A percentile compares a stretch with the other conserved stretches of the same genome.
Conservation (phyloP, 768 basidiomycete genomes). For the Neoboletus magnificus region DNA sequence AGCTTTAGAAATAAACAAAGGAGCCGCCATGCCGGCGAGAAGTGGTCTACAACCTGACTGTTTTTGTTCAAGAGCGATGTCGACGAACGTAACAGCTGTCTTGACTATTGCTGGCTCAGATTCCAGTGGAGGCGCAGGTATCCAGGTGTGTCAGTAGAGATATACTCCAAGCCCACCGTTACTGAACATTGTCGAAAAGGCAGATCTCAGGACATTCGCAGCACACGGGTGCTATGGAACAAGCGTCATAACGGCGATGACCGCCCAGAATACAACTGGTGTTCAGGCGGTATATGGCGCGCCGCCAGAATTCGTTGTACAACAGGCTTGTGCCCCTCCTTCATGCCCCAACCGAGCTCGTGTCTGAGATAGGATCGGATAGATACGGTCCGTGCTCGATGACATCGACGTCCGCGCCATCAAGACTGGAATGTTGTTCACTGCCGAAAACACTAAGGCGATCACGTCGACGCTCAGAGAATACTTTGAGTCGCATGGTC, state of each 20-base stretch:
- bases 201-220: conserved; percentile 83
- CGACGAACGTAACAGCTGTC: conserved; percentile 33
- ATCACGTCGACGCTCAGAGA: conserved; percentile 50
- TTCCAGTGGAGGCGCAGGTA: conserved; percentile 83
- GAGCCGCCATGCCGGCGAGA: no score
- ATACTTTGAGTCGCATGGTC: conserved; percentile 32
- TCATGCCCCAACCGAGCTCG: background rate
- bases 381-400: conserved; percentile 68
- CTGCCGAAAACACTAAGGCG: conserved; percentile 48
- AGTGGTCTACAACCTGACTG: no score
- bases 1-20: conserved; percentile 23
- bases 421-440: conserved; percentile 89
- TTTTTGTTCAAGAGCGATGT: conserved; percentile 5
- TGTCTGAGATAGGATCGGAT: background rate
- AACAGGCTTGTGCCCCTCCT: conserved; percentile 54
- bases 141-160: conserved; percentile 54
- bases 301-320: conserved; percentile 65
- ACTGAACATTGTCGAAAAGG: conserved; percentile 40
- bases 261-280: conserved; percentile 85
- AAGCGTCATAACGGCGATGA: conserved; percentile 80
- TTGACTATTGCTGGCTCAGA: conserved; percentile 82
- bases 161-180: background rate
- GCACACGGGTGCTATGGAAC: conserved; percentile 77
- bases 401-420: conserved; percentile 72
- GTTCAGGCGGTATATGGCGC: conserved; percentile 71